A percentile compares a stretch with the other conserved stretches of the same genome.
Conservation (phyloP, 176 grass and related monocot genomes). For the Raddia distichophylla region DNA sequence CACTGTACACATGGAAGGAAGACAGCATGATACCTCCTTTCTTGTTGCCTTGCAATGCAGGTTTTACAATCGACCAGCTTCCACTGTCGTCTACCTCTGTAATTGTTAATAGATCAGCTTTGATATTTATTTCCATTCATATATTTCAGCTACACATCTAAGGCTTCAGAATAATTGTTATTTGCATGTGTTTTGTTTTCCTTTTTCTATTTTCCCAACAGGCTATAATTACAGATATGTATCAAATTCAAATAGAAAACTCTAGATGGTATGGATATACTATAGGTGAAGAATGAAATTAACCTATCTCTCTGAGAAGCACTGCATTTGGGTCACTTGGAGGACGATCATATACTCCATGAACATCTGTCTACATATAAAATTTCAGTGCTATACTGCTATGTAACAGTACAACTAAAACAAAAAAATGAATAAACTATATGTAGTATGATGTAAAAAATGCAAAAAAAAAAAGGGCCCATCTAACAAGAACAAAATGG, state of each 20-base stretch:
- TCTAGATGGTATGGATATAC: not conserved
- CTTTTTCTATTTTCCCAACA: not conserved
- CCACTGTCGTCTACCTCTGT: conserved; percentile 80
- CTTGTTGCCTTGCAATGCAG: conserved; percentile 51
- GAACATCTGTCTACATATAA: conserved; percentile 88
- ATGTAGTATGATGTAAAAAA: conserved; percentile 25
- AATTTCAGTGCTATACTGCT: conserved; percentile 36
- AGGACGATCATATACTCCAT: conserved; percentile 92
- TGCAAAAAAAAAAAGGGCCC: not conserved
- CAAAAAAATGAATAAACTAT: not conserved
- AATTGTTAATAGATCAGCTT: conserved; percentile 17
- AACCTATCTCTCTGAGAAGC: conserved; percentile 91
- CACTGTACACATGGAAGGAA: not conserved
- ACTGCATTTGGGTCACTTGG: conserved; percentile 82
- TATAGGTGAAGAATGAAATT: conserved; percentile 30
- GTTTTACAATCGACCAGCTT: conserved; percentile 77
- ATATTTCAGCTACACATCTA: no score
- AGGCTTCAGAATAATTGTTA: no score
- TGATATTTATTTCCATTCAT: conserved; percentile 10
- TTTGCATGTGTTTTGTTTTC: not conserved
- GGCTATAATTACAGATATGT: not conserved
- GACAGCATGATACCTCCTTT: conserved; percentile 48
- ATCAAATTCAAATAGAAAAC: conserved; percentile 13
- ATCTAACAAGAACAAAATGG: not conserved
- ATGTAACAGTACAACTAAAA: conserved; percentile 1